A percentile compares a stretch with the other conserved stretches of the same genome.
Conservation (phyloP, 441 rosid genomes). For the Euphorbia schlechtendalii region DNA sequence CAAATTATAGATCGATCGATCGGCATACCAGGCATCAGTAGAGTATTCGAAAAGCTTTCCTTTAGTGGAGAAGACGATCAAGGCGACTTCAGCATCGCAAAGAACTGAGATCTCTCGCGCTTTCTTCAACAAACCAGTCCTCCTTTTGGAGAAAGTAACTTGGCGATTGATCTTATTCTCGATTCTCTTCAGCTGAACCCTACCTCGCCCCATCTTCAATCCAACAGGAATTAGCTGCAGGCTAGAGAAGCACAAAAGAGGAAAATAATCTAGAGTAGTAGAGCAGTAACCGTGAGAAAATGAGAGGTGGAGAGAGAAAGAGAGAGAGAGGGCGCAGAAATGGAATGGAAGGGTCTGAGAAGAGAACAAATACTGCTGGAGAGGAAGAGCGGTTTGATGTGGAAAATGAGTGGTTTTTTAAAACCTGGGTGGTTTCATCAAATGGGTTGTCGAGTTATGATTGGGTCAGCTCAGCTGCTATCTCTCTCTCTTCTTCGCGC, state of each 20-base stretch:
- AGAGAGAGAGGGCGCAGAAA: background rate
- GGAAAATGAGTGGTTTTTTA: conserved; percentile 19
- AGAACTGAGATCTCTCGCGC: conserved; percentile 92
- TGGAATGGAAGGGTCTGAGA: conserved; percentile 16
- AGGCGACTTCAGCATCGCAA: conserved; percentile 84
- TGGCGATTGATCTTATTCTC: conserved; percentile 93
- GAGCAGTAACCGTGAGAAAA: background rate
- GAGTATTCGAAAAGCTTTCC: conserved; percentile 84
- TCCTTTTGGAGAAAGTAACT: conserved; percentile 82
- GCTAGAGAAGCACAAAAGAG: too few relatives aligned
- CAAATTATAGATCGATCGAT: background rate
- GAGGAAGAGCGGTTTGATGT: background rate
- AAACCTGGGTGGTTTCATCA: conserved; percentile 43
- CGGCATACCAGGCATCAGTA: conserved; percentile 60
- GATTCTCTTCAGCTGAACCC: conserved; percentile 86
- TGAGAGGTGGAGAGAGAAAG: background rate
- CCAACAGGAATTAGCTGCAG: background rate
- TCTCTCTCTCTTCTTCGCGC: background rate
- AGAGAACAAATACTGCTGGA: conserved; percentile 13
- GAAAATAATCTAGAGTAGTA: background rate
- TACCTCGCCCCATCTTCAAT: conserved; percentile 69
- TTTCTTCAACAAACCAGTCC: conserved; percentile 81
- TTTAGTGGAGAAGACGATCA: conserved; percentile 76
- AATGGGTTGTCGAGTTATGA: conserved; percentile 42
- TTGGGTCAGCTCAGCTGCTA: conserved; percentile 20